Percentiles rank a stretch among this genome's conserved stretches.
phyloP scores from a whole-genome alignment of 164 flowering plant species.

The Pachysandra terminalis region DNA sequence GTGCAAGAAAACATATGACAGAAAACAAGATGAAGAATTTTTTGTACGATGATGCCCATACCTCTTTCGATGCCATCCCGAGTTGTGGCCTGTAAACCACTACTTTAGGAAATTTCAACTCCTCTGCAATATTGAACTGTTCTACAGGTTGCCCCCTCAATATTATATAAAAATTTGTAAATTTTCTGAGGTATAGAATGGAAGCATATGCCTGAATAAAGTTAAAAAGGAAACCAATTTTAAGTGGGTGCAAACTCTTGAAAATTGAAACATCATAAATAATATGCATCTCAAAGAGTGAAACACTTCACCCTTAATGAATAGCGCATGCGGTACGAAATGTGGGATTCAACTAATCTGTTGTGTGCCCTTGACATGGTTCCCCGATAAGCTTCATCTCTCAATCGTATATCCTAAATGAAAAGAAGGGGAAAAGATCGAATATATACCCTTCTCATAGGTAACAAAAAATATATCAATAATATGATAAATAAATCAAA shows the following conservation, averaged over 20 bases:
- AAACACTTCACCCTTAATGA: conserved; percentile 64
- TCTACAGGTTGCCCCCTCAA: conserved; percentile 78
- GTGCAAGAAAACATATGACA: not conserved
- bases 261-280: conserved; percentile 1
- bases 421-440: not conserved
- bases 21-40: not conserved
- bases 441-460: not conserved
- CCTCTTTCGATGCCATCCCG: conserved; percentile 46
- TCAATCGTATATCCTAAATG: conserved; percentile 74
- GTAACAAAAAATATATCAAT: not conserved
- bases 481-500: not conserved
- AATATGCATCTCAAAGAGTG: not conserved
- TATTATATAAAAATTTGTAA: conserved; percentile 61
- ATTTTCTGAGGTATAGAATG: conserved; percentile 68
- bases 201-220: conserved; percentile 79
- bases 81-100: conserved; percentile 68
- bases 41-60: conserved; percentile 19
- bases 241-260: not conserved
- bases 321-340: conserved; percentile 69
- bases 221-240: not conserved
- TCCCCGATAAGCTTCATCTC: conserved; percentile 63
- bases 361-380: conserved; percentile 25
- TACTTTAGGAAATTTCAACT: conserved; percentile 43
- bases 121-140: conserved; percentile 68
- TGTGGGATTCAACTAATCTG: conserved; percentile 46